Conservation (phyloP, 805 yeast genomes). For the Teunomyces stri region DNA sequence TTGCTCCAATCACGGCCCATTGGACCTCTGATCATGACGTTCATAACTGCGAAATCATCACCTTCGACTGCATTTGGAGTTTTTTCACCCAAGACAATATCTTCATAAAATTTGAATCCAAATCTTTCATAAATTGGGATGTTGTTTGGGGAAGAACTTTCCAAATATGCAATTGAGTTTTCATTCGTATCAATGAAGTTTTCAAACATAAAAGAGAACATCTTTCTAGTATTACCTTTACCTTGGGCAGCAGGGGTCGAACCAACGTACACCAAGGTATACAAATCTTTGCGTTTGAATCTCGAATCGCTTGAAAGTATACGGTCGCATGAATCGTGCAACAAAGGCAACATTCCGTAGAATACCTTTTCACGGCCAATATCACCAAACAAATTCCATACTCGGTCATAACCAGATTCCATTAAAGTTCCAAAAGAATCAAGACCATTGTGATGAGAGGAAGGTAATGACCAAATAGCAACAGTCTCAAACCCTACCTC, state of each 20-base stretch:
- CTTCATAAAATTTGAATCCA: constrained; percentile 49
- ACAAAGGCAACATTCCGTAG: constrained; percentile 48
- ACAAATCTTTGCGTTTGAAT: constrained; percentile 34
- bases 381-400: constrained; percentile 49
- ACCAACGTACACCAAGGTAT: constrained; percentile 47
- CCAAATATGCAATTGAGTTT: constrained; percentile 45
- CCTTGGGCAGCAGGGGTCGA: constrained; percentile 48
- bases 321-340: constrained; percentile 48
- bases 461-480: constrained; percentile 53
- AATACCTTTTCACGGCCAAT: constrained; percentile 51
- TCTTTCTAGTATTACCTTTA: constrained; percentile 51
- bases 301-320: constrained; percentile 41
- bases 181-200: constrained; percentile 43
- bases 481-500: constrained; percentile 48
- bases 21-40: constrained; percentile 42
- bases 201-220: constrained; percentile 48
- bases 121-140: constrained; percentile 53
- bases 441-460: constrained; percentile 36
- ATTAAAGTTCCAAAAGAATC: constrained; percentile 48
- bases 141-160: constrained; percentile 41
- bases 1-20: constrained; percentile 35
- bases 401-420: constrained; percentile 51
- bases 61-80: constrained; percentile 30
- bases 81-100: constrained; percentile 44
- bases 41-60: constrained; percentile 40